Percentiles rank a stretch among this genome's conserved stretches.
These are phyloP conservation scores for Tricholoma matsutake DNA, from an alignment of 768 basidiomycete species.

Conservation along the genomic window DNA sequence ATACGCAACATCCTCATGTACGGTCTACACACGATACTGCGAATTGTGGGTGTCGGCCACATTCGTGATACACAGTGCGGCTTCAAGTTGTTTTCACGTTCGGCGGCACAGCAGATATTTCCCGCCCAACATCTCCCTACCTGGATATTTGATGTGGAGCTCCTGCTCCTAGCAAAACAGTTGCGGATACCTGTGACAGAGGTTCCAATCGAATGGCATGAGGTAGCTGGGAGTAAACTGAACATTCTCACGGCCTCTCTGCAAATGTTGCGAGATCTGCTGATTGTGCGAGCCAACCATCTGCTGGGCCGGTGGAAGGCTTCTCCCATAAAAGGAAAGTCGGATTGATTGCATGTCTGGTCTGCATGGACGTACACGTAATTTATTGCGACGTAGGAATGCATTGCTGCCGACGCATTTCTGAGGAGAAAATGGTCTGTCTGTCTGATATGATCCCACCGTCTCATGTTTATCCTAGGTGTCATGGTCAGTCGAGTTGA, in stretches of 20 bases:
- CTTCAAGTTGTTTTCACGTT: slow-evolving; percentile 91
- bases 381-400: no score
- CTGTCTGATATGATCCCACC: no score
- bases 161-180: slow-evolving; percentile 81
- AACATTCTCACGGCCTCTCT: slow-evolving; percentile 80
- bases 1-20: slow-evolving; percentile 94
- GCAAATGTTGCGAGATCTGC: slow-evolving; percentile 85
- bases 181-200: slow-evolving; percentile 77
- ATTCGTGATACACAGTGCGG: slow-evolving; percentile 96
- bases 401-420: no score
- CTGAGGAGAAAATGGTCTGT: no score
- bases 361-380: neutral
- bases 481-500: no score
- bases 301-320: slow-evolving; percentile 72
- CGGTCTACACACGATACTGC: slow-evolving; percentile 84
- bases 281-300: slow-evolving; percentile 82
- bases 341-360: slow-evolving; percentile 7
- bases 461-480: no score
- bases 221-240: slow-evolving; percentile 90
- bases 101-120: slow-evolving; percentile 79
- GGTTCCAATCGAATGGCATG: slow-evolving; percentile 90
- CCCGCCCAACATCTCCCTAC: slow-evolving; percentile 82
- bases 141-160: slow-evolving; percentile 98
- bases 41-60: slow-evolving; percentile 85
- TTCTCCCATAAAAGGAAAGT: slow-evolving; percentile 14